phyloP scores from a whole-genome alignment of 2,329 filamentous ascomycete genomes.

The Orbilia oligospora region DNA sequence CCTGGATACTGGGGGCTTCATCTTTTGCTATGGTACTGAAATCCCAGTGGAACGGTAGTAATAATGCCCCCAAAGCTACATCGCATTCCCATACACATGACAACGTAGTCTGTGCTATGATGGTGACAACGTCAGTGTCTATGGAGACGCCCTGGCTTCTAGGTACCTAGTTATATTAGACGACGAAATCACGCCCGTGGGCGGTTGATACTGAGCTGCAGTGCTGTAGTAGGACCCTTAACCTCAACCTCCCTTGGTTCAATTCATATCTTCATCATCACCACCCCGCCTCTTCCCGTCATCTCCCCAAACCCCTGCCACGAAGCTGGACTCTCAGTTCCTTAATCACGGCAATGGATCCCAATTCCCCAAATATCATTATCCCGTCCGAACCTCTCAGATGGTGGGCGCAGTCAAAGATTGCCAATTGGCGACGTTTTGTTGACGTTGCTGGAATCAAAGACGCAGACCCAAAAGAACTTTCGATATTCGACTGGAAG shows the following conservation, averaged over 20 bases:
- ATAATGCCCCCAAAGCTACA: background rate
- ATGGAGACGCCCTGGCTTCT: background rate
- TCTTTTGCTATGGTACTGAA: background rate
- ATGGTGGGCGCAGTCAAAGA: constrained; percentile 50
- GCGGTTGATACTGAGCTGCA: background rate
- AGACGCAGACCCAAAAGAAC: constrained; percentile 28
- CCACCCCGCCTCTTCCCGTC: background rate
- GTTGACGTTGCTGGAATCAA: constrained; percentile 38
- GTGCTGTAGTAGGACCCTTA: background rate
- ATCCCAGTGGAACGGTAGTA: background rate
- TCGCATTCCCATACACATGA: background rate
- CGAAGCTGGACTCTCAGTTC: background rate
- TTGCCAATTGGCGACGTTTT: constrained; percentile 46
- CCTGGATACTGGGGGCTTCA: background rate
- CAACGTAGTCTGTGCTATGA: too few relatives aligned
- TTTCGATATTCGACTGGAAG: constrained; percentile 58
- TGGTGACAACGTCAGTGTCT: background rate
- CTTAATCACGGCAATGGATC: constrained; percentile 11
- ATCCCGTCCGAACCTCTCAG: constrained; percentile 39
- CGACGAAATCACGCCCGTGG: background rate
- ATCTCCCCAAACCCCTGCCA: background rate
- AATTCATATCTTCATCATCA: background rate
- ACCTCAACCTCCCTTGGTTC: background rate
- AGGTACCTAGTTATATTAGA: background rate
- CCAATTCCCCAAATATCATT: constrained; percentile 17